These are phyloP conservation scores for Piper betle DNA, from an alignment of 164 flowering plant species.

Conservation along the genomic window DNA sequence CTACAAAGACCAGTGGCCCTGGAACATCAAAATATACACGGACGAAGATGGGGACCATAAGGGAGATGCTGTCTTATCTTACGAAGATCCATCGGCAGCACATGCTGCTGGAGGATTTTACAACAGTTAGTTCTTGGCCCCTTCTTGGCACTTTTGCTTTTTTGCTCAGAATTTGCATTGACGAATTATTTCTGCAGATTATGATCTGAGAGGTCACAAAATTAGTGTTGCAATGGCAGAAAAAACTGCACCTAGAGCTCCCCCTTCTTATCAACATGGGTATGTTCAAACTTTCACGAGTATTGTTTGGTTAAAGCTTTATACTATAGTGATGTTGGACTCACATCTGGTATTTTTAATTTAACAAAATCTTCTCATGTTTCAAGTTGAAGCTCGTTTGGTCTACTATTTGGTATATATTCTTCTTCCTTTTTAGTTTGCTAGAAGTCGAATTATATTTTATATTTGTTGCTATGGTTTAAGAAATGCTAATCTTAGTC, in stretches of 20 bases:
- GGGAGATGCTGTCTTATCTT: constrained; percentile 77
- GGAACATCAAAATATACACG: constrained; percentile 76
- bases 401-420: not conserved
- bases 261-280: constrained; percentile 61
- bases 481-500: too few species aligned
- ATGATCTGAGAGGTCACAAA: constrained; percentile 73
- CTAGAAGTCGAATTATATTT: too few species aligned
- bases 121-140: constrained; percentile 32
- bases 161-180: not conserved
- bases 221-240: constrained; percentile 90
- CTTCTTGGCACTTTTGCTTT: not conserved
- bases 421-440: not conserved
- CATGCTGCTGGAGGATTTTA: constrained; percentile 95
- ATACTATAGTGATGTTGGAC: not conserved
- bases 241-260: constrained; percentile 76
- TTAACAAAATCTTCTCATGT: not conserved
- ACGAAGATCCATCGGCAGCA: constrained; percentile 98
- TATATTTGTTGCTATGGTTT: too few species aligned
- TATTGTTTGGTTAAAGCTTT: not conserved
- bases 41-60: constrained; percentile 84
- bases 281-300: constrained; percentile 12
- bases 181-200: constrained; percentile 30
- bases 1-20: constrained; percentile 98
- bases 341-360: not conserved
- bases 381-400: not conserved